Evolutionary conservation across 2,329 filamentous ascomycete genomes (phyloP).

Genomic region (Neonectria faginata): DNA sequence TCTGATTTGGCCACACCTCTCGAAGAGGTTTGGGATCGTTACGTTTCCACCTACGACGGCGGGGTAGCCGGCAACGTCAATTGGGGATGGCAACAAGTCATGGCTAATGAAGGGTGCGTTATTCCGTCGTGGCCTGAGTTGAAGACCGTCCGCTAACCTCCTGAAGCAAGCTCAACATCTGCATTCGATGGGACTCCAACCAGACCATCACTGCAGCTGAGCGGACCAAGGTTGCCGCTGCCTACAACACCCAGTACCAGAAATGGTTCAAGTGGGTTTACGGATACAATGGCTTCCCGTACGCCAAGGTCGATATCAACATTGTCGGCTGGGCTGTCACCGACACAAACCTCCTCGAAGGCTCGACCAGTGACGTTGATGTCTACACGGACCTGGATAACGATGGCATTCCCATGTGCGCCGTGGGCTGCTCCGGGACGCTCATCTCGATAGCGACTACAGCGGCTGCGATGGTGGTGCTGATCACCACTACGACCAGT

Average conservation of each 20-base stretch:
- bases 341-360: conserved; percentile 52
- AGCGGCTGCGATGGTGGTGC: conserved; percentile 50
- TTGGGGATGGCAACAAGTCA: conserved; percentile 49
- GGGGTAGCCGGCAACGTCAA: conserved; percentile 42
- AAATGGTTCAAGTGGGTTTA: conserved; percentile 58
- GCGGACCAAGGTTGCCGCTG: conserved; percentile 51
- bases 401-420: conserved; percentile 56
- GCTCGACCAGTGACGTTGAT: conserved; percentile 50
- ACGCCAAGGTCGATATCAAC: conserved; percentile 51
- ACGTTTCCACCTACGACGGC: conserved; percentile 31
- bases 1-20: conserved; percentile 26
- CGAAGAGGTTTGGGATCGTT: conserved; percentile 36
- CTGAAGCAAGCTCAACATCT: conserved; percentile 42
- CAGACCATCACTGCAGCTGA: conserved; percentile 51
- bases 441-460: conserved; percentile 58
- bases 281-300: conserved; percentile 58
- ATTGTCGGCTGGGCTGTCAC: conserved; percentile 58
- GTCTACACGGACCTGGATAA: conserved; percentile 56
- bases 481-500: conserved; percentile 56
- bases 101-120: conserved; percentile 47
- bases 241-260: conserved; percentile 51
- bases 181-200: conserved; percentile 58
- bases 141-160: not conserved
- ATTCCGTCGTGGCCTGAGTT: not conserved
- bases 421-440: conserved; percentile 54